phyloP scores from a whole-genome alignment of 257 asterid genomes.

The Euphrasia confusa region DNA sequence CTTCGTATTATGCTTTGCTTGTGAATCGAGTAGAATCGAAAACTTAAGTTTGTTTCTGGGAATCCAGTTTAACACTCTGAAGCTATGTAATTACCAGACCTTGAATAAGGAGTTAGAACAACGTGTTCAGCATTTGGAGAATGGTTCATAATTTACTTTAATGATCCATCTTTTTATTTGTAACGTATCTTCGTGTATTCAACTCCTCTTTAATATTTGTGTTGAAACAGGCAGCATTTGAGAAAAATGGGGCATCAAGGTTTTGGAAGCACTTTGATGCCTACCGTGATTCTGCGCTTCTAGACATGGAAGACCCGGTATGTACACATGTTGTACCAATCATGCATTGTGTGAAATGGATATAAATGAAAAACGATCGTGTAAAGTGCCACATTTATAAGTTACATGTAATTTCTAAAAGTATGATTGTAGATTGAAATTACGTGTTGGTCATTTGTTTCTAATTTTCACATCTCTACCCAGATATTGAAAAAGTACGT shows the following conservation, averaged over 20 bases:
- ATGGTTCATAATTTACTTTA: too few species aligned
- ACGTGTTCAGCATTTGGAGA: too few species aligned
- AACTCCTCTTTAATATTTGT: conserved; percentile 19
- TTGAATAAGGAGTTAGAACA: too few species aligned
- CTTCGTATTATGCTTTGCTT: background rate
- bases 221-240: conserved; percentile 61
- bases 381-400: conserved; percentile 9
- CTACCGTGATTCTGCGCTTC: conserved; percentile 37
- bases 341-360: conserved; percentile 1
- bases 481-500: background rate
- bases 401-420: background rate
- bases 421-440: background rate
- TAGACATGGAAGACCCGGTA: conserved; percentile 54
- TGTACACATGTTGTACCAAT: conserved; percentile 19
- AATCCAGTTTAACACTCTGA: too few species aligned
- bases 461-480: background rate
- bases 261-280: conserved; percentile 87
- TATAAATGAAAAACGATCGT: background rate
- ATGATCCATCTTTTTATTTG: background rate
- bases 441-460: background rate
- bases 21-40: background rate
- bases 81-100: too few species aligned
- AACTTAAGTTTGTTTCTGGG: background rate
- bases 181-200: background rate
- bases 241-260: conserved; percentile 60